Evolutionary conservation across 768 basidiomycete species (phyloP).

Genomic region (Calocybe cyanea): DNA sequence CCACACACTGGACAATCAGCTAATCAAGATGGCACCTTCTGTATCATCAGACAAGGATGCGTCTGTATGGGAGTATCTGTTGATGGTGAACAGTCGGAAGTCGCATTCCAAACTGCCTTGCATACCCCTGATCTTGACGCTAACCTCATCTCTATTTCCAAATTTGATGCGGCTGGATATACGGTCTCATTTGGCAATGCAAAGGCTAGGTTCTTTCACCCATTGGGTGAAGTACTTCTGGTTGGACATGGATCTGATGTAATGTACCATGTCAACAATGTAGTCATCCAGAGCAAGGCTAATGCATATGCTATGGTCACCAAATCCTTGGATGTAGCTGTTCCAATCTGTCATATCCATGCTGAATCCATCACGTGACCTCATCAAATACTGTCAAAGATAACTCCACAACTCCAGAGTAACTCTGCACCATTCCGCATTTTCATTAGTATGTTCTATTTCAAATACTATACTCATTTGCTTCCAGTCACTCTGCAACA

Average conservation of each 20-base stretch:
- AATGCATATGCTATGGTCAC: constrained; percentile 7
- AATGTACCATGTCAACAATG: neutral
- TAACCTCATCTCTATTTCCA: neutral
- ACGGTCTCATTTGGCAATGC: neutral
- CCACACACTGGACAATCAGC: neutral
- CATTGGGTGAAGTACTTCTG: neutral
- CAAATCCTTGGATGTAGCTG: constrained; percentile 13
- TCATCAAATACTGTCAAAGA: too few species aligned
- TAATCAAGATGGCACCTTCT: neutral
- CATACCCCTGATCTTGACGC: neutral
- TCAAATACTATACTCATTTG: too few species aligned
- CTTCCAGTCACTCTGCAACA: too few species aligned
- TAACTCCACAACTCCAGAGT: too few species aligned
- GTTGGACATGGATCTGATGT: neutral
- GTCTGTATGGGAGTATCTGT: neutral
- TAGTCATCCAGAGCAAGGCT: too few species aligned
- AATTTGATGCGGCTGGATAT: neutral
- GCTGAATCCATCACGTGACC: too few species aligned
- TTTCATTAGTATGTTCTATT: too few species aligned
- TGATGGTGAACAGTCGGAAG: neutral
- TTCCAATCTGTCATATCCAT: too few species aligned
- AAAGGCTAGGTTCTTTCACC: neutral
- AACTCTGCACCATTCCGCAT: too few species aligned
- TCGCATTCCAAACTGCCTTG: neutral
- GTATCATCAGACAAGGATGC: neutral